Base-by-base conservation (phyloP, 2,329 filamentous ascomycete species). In the Pleurostoma richardsiae region DNA sequence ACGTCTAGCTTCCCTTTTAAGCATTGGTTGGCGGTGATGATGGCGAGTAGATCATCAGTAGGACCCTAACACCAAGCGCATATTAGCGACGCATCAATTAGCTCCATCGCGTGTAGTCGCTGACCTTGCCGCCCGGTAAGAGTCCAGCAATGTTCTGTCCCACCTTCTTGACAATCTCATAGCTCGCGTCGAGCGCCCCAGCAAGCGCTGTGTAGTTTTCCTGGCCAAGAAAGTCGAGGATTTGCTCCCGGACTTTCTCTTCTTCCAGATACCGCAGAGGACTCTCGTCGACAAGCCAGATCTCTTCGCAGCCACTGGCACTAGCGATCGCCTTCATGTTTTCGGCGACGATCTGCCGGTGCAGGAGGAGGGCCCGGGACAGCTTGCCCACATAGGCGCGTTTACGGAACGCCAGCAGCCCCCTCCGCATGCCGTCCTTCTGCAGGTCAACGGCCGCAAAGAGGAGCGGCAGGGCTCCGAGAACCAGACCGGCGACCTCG, bases 311-410 rank as follows among this genome's bases (percentile, higher is more conserved):
- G 19, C 46, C 46, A 26, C 46, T 48, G 3, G 10, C 30, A n/a
- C 41, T 26, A 2, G 39, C 3, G n/a, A 48, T 19, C 2, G 39
- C 41, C 39, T 29, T 45, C 27, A 45, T 42, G 2, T 40, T 27
- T 5, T 48, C 38, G 33, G 41, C 39, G 3, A 48, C 26, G 4
- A 40, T 44, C 3, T 10, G 30, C n/a, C 45, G 39, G 39, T 48
- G 46, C 11, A 28, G 10, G 30, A 27, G 30, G 5, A 48, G 39
- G 10, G 46, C 46, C 6, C 46, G 39, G 28, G 42, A 41, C 40
- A 48, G 46, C 30, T 48, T 48, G 11, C 27, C 46, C 19, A 48
- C 42, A 38, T 48, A 39, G n/a, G 41, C 31, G 11, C 44, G 44
- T 40, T 45, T 45, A 10, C 27, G 40, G 4, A 45, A 41, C 5